Base-by-base conservation (phyloP, 23 red algal species). In the Cyanidiococcus yangmingshanensis region DNA sequence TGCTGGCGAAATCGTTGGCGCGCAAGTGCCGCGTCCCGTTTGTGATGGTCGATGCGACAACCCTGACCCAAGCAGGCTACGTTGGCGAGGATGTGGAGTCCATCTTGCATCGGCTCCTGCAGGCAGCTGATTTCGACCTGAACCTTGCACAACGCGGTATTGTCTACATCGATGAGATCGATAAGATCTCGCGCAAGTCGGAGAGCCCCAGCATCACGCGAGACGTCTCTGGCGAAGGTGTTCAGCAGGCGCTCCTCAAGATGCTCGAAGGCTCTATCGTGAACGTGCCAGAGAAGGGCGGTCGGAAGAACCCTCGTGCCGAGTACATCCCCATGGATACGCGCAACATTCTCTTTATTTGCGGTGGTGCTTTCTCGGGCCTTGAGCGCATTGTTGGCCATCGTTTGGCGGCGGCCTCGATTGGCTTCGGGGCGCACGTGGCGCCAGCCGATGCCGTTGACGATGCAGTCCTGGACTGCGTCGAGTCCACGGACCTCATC, bases 231-330 rank as follows among this genome's bases (percentile, higher is more conserved):
- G 92, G 92, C 31, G 86, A 87, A 29, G 92, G 86, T 39, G 92
- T 96, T 34, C 92, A 96, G 74, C 92, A 96, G 74, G 92, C 92
- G n/a, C 68, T 96, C 58, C 79, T 96, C 37, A 96, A 96, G 75
- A 96, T 96, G 74, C 67, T 96, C 51, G 92, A 96, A 37, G 92
- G 92, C 36, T 82, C 82, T 24, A 81, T 96, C 16, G 86, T 96
- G 1, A 89, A 89, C 37, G 86, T 96, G 18, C 92, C 92, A 24
- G 92, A 96, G 74, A 85, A 89, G 41, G 92, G 87, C 32, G 37
- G 92, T 76, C 58, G 74, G 81, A 75, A 96, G 84, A 75, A 90
- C 83, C 71, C 92, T 76, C 78, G 78, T 29, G 78, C 58, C 38
- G 78, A 81, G 39, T 81, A 59, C 25, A 81, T 81, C 18, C 37